Conservation (phyloP, 192 early-diverging fungal species). For the Thamnidium elegans region DNA sequence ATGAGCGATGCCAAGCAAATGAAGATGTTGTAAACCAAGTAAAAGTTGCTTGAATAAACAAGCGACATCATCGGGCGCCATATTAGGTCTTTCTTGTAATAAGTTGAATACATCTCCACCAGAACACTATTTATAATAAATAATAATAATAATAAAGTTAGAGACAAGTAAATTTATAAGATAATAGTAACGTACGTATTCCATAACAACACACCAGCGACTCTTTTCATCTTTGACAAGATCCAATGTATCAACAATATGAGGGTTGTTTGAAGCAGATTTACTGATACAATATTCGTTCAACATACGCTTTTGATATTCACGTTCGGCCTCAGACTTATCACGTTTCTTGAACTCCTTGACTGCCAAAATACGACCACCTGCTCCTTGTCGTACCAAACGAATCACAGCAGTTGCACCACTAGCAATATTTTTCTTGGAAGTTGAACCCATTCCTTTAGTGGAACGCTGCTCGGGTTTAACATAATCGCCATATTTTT, state of each 20-base stretch:
- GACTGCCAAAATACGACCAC: slow-evolving; percentile 79
- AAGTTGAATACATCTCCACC: slow-evolving; percentile 91
- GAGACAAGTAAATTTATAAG: slow-evolving; percentile 11
- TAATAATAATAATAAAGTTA: background rate
- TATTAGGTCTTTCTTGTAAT: slow-evolving; percentile 67
- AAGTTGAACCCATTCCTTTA: slow-evolving; percentile 15
- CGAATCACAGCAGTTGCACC: slow-evolving; percentile 91
- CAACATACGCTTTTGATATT: slow-evolving; percentile 93
- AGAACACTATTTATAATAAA: slow-evolving; percentile 55
- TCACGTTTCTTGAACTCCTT: slow-evolving; percentile 89
- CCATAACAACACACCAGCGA: slow-evolving; percentile 82
- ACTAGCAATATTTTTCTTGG: slow-evolving; percentile 63
- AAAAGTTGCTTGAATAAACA: slow-evolving; percentile 96
- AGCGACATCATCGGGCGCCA: slow-evolving; percentile 70
- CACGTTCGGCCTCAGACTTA: slow-evolving; percentile 87
- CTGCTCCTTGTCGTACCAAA: slow-evolving; percentile 74
- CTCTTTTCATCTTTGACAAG: slow-evolving; percentile 90
- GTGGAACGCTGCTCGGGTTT: slow-evolving; percentile 11
- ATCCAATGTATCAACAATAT: slow-evolving; percentile 93
- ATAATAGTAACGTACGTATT: slow-evolving; percentile 41
- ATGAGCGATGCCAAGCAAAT: slow-evolving; percentile 93
- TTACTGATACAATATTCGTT: slow-evolving; percentile 97
- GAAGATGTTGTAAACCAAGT: slow-evolving; percentile 86
- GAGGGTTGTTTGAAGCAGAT: slow-evolving; percentile 82
- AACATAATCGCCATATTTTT: slow-evolving; percentile 27